Evolutionary conservation across 768 basidiomycete genomes (phyloP).

Genomic region (Tricholoma furcatifolium): DNA sequence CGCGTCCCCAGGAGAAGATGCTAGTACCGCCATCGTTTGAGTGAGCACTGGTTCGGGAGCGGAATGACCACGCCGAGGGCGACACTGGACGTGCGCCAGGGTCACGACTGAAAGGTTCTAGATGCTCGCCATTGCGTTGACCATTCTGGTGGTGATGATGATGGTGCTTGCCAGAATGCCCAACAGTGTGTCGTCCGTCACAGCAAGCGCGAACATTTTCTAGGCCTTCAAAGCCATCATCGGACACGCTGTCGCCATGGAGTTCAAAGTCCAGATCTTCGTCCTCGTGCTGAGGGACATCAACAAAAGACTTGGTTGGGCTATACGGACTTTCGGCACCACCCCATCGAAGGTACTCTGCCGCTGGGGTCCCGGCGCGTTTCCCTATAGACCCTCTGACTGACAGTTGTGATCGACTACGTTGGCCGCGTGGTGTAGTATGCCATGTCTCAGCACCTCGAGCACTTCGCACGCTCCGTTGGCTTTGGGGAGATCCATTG

Average conservation of each 20-base stretch:
- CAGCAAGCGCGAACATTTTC: conserved; percentile 95
- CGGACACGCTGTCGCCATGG: conserved; percentile 68
- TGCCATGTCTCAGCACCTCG: conserved; percentile 66
- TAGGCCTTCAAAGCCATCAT: conserved; percentile 85
- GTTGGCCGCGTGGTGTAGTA: conserved; percentile 73
- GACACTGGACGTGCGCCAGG: conserved; percentile 63
- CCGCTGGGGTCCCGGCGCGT: conserved; percentile 86
- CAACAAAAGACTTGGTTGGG: conserved; percentile 67
- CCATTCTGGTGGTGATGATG: conserved; percentile 63
- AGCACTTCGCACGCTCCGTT: conserved; percentile 63
- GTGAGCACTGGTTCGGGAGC: conserved; percentile 71
- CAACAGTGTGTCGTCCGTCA: conserved; percentile 85
- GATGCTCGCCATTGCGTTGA: conserved; percentile 42
- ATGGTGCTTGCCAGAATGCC: conserved; percentile 52
- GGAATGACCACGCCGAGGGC: conserved; percentile 80
- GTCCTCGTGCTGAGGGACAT: conserved; percentile 45
- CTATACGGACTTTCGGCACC: conserved; percentile 80
- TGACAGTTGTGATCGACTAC: conserved; percentile 79
- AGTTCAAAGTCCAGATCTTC: conserved; percentile 83
- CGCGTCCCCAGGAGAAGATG: conserved; percentile 66
- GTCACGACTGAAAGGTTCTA: conserved; percentile 50
- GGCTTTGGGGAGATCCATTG: conserved; percentile 64
- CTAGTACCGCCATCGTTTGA: conserved; percentile 64
- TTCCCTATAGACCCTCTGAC: conserved; percentile 75
- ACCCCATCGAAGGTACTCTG: conserved; percentile 84